Evolutionary conservation across 164 flowering plant species (phyloP).

Genomic region (Nymphaea thermarum): DNA sequence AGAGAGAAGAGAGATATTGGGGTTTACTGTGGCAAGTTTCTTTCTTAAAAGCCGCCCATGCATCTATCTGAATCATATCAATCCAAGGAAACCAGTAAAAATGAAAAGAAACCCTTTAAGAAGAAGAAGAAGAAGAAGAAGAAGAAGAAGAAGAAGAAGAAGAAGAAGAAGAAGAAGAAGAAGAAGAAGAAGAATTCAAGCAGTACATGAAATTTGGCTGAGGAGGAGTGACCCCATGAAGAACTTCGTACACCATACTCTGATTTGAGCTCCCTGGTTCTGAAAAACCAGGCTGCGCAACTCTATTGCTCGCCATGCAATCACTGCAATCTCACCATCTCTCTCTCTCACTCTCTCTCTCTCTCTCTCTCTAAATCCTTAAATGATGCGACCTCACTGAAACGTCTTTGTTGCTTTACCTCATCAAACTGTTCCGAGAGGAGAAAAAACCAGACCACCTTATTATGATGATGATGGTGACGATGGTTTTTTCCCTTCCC

Average conservation of each 20-base stretch:
- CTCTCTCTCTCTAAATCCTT: background rate
- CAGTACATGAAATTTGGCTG: constrained; percentile 45
- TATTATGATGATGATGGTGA: background rate
- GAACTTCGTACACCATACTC: constrained; percentile 32
- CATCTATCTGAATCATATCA: background rate
- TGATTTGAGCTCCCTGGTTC: constrained; percentile 52
- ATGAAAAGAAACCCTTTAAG: background rate
- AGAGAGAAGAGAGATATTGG: too few species aligned
- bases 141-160: background rate
- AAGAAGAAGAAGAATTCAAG: background rate
- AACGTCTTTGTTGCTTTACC: constrained; percentile 22
- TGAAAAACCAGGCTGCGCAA: constrained; percentile 57
- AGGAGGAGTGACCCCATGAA: constrained; percentile 37
- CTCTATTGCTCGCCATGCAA: constrained; percentile 56
- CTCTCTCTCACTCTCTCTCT: constrained; percentile 1
- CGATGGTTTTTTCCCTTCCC: too few species aligned
- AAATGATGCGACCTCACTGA: background rate
- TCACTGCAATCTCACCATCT: constrained; percentile 27
- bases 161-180: background rate
- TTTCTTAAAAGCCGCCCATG: too few species aligned
- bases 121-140: background rate
- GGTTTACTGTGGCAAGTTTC: too few species aligned
- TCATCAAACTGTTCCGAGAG: constrained; percentile 9
- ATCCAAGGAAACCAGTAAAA: background rate
- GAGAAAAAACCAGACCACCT: background rate